Conservation (phyloP, 2,329 filamentous ascomycete genomes). For the Thielaviopsis punctulata region DNA sequence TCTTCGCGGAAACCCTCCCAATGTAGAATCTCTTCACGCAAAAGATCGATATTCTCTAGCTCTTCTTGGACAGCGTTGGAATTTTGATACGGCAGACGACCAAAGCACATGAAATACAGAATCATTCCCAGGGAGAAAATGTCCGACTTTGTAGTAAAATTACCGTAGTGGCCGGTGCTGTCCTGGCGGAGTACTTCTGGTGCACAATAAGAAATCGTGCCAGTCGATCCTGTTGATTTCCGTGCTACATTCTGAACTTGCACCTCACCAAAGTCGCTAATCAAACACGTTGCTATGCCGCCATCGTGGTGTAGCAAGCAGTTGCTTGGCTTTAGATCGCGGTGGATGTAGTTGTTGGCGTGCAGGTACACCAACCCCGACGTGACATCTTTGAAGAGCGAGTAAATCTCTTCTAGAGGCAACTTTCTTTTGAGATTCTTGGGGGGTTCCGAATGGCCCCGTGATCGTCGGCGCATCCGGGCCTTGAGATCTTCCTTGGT, state of each 20-base stretch:
- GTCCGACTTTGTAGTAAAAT: constrained; percentile 93
- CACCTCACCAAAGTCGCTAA: constrained; percentile 96
- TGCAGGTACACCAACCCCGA: constrained; percentile 84
- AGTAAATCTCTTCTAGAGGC: constrained; percentile 84
- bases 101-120: constrained; percentile 94
- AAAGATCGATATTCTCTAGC: constrained; percentile 70
- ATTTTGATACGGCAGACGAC: constrained; percentile 64
- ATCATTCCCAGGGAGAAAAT: constrained; percentile 99
- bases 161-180: constrained; percentile 56
- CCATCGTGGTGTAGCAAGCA: constrained; percentile 72
- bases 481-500: constrained; percentile 82
- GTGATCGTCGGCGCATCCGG: constrained; percentile 66
- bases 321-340: constrained; percentile 91
- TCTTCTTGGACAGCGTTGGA: constrained; percentile 81
- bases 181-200: constrained; percentile 72
- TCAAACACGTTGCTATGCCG: constrained; percentile 58
- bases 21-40: constrained; percentile 68
- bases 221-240: constrained; percentile 83
- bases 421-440: constrained; percentile 31
- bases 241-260: constrained; percentile 66
- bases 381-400: constrained; percentile 88
- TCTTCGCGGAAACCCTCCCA: constrained; percentile 82
- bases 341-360: constrained; percentile 80
- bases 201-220: constrained; percentile 93
- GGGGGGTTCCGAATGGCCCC: constrained; percentile 51